Evolutionary conservation across 2,329 filamentous ascomycete genomes (phyloP), one percentile per base, ranked within the genome.

Genomic region (Penicillium decumbens): DNA sequence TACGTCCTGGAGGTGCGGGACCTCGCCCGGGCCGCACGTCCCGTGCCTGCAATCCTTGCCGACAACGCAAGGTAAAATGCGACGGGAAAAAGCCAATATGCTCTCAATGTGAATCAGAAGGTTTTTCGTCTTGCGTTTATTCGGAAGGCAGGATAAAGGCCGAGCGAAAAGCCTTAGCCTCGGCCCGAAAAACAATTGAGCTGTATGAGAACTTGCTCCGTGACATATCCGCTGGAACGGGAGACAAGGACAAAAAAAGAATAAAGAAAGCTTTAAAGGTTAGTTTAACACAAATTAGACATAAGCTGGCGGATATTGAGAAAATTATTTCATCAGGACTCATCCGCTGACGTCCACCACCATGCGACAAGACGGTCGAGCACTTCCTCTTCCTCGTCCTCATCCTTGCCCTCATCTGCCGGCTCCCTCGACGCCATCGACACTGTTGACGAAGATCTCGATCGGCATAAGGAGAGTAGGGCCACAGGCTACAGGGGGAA

Each of bases 401-500:
- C n/a, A n/a, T n/a, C n/a, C n/a, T n/a, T n/a, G n/a, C n/a, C n/a
- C n/a, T n/a, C n/a, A n/a, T n/a, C n/a, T 29, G 28, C 35, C 4
- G 37, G 33, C 1, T 51, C 49, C 25, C n/a, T 47, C 9, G 39
- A 47, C 13, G 40, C 25, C 3, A 15, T 43, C 4, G 46, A 49
- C 38, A 27, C 13, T 3, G 30, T 53, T 6, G 24, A 37, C 8
- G 46, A 53, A 41, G 50, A 53, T 15, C 4, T 53, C 9, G 49
- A 53, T 37, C 43, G 39, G 4, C 45, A 20, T n/a, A 23, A 47
- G 46, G 48, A 58, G 24, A 58, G 58, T 15, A 51, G 58, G 41
- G 52, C 56, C 3, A 65, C 58, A 2, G 60, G 65, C 2, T 69
- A 62, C 51, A 60, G 63, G 47, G 66, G 66, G 7, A 68, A 68